Evolutionary conservation across 441 rosid genomes (phyloP), one percentile per base, ranked within the genome.

Genomic region (Omphalea diandra): DNA sequence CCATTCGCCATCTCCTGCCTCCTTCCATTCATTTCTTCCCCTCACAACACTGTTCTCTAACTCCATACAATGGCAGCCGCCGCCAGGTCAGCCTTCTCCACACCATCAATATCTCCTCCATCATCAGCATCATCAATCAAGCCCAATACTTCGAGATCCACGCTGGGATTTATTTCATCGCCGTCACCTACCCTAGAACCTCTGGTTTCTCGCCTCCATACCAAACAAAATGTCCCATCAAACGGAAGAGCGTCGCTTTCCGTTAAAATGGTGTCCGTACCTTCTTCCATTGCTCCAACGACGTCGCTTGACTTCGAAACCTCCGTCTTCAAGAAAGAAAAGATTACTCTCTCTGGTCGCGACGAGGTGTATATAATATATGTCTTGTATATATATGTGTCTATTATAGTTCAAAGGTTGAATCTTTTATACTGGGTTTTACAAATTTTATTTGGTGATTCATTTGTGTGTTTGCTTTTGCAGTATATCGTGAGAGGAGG

Each of bases 401-500:
- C 1, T 15, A 1, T 54, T 26, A 12, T 27, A 12, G 7, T 7
- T 54, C 15, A 11, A 24, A 53, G 11, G 26, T 27, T 3, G 0
- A 33, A 26, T 2, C 12, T 12, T 54, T 54, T 12, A 0, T 54
- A 40, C 12, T 38, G 18, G 32, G 58, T 26, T 53, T 47, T 20
- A 20, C 10, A n/a, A 7, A 7, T 50, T 50, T 52, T 29, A 14
- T 41, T 40, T n/a, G 40, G 6, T 14, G 35, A 55, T 33, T 31
- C 15, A n/a, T 64, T 47, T 26, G 20, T 7, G 43, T 24, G 7
- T 29, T 61, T n/a, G 64, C 11, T 63, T 36, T 63, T 63, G n/a
- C 58, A 83, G 84, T 81, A 67, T 50, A 83, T 83, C 55, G 84
- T 83, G 75, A 81, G 87, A 83, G 98, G 98, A 78, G 96, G 98